Base-by-base conservation (phyloP, 129 eudicot genomes). In the Artemisia annua region DNA sequence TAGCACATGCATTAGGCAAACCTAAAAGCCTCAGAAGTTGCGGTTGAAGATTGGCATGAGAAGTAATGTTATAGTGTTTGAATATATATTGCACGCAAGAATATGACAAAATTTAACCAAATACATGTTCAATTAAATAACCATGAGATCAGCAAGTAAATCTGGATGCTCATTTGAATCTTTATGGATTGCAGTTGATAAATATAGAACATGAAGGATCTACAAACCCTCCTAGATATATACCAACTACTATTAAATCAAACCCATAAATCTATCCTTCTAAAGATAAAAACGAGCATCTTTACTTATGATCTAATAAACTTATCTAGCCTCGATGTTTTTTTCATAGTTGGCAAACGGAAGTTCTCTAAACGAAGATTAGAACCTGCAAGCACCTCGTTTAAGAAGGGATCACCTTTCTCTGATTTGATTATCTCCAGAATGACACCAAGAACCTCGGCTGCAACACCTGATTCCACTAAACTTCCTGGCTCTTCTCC, bases 401-500 rank as follows among this genome's bases (percentile, higher is more conserved):
- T 83, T 76, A 95, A 19, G 39, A 75, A 85, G 15, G 88, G 51
- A 17, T 88, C 91, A 2, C 99, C 99, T 71, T 80, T 83, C 26
- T 88, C 97, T 0, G 89, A 66, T 77, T 82, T 70, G 13, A 95
- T 85, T 1, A 69, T 82, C 69, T 95, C 97, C 70, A 95, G 74
- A 19, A 85, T 76, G 18, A 69, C 91, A 55, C 95, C 99, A 26
- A 95, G 73, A 35, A 95, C 91, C 17, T 95, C 96, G 16, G 85
- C 94, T 32, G 96, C 99, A 77, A 80, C 85, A 63, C 99, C 99
- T 1, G 55, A 56, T 79, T 90, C 86, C 7, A 85, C 86, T 0
- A 95, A 94, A 3, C 84, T 66, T 15, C 97, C 99, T 65, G 75
- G 84, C 70, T 90, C 97, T 57, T 90, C 99, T 14, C 99, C 99